Evolutionary conservation across 495 filamentous ascomycete genomes (phyloP).

Genomic region (Pyrenopolyporus hunteri): DNA sequence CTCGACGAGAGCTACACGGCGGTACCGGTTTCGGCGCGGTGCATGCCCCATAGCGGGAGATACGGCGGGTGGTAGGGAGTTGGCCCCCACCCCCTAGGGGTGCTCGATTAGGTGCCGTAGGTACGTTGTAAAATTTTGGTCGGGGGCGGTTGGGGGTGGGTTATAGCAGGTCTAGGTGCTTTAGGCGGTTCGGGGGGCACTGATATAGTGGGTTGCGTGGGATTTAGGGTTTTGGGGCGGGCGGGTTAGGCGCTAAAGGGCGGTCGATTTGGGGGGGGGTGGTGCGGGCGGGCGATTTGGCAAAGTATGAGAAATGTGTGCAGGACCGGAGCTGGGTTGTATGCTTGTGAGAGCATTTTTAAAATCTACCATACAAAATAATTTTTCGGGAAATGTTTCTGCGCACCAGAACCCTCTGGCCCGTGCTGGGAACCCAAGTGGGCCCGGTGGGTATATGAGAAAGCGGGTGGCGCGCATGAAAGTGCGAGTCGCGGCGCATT

Average conservation of each 20-base stretch:
- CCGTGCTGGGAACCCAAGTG: background rate
- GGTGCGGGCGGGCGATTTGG: background rate
- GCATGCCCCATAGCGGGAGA: background rate
- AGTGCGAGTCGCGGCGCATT: background rate
- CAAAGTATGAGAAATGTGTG: background rate
- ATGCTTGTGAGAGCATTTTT: background rate
- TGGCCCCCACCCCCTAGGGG: background rate
- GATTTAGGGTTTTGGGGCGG: background rate
- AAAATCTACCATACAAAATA: slow-evolving; percentile 7
- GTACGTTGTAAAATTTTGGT: background rate
- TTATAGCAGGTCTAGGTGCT: background rate
- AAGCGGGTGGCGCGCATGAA: background rate
- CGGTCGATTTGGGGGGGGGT: background rate
- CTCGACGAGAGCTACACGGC: background rate
- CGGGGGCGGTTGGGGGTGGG: background rate
- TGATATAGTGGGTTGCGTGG: background rate
- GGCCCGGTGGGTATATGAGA: slow-evolving; percentile 13
- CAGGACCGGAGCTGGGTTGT: background rate
- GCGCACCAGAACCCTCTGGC: background rate
- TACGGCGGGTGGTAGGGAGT: background rate
- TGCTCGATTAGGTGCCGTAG: background rate
- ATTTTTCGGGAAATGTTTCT: slow-evolving; percentile 2
- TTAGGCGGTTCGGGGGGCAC: no score
- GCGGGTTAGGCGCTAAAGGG: background rate
- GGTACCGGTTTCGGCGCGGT: background rate